phyloP scores from a whole-genome alignment of 108 stramenopile species.

The Cyclostephanos tholiformis region DNA sequence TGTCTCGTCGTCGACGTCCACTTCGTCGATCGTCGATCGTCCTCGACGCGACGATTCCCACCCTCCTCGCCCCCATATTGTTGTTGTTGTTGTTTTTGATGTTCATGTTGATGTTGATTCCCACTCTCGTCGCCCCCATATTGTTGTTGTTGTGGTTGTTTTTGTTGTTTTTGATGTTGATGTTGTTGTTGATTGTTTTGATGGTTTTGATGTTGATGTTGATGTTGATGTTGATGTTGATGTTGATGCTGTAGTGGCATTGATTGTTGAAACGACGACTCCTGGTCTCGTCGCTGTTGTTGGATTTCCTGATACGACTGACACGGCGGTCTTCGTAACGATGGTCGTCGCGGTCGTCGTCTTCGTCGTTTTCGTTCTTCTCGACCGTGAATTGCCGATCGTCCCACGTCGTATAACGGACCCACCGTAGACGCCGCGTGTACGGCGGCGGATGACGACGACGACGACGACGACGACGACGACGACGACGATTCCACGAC shows the following conservation, averaged over 20 bases:
- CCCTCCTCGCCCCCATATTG: not conserved
- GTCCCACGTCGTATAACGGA: not conserved
- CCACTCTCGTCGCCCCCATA: too few relatives aligned
- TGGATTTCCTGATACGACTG: too few relatives aligned
- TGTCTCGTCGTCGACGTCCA: constrained; percentile 2
- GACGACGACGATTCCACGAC: too few relatives aligned
- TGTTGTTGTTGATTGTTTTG: constrained; percentile 5
- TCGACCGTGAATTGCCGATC: not conserved
- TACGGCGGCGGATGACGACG: too few relatives aligned
- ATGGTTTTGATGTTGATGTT: constrained; percentile 10
- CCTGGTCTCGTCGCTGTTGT: too few relatives aligned
- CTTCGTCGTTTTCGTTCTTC: not conserved
- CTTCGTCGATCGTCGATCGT: not conserved
- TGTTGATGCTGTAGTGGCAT: not conserved
- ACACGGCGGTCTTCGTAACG: too few relatives aligned
- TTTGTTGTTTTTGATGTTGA: not conserved
- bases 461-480: too few relatives aligned
- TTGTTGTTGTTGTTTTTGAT: not conserved
- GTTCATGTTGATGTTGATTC: not conserved
- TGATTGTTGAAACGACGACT: too few relatives aligned
- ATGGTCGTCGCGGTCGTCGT: too few relatives aligned
- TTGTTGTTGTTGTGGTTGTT: not conserved
- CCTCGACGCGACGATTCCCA: not conserved
- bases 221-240: constrained; percentile 6
- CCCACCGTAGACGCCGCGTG: too few relatives aligned